Evolutionary conservation across 345 rosid species (phyloP), one percentile per base, ranked within the genome.

Genomic region (Camelina laxa): DNA sequence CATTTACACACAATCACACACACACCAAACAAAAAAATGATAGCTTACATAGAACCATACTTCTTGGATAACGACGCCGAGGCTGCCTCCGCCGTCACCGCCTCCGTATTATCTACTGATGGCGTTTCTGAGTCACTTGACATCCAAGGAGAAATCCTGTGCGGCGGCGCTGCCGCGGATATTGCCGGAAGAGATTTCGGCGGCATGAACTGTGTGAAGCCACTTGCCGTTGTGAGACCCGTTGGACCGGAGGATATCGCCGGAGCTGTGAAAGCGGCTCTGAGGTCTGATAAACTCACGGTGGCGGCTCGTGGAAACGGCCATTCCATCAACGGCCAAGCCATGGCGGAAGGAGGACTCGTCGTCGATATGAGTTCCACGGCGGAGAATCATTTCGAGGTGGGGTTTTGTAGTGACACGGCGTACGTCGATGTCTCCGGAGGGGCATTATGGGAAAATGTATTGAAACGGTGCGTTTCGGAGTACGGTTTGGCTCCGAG

Each of bases 291-390:
- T 31, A 80, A 75, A 80, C 86, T 94, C 49, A 90, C 99, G 17
- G 97, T 94, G 33, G 92, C 97, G 6, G 99, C 97, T 1, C 83
- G 99, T 11, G 99, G 99, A 10, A 94, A 94, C 77, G 99, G 99
- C 48, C 99, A 94, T 81, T 90, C 96, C 0, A 89, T 94, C 75
- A 94, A 94, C 86, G 99, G 99, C 21, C 99, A 94, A 79, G 93
- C 99, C 31, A 92, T 94, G 99, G 81, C 93, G 20, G 88, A 83
- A 54, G 82, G 83, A 9, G 99, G 99, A 0, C 85, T 94, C 15
- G 91, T 94, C 20, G 51, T 94, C 9, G 95, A 94, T 72, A 94
- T 94, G 99, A 78, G 93, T 6, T 77, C 90, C 21, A 78, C 83
- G 27, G 91, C 75, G 69, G 81, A 76, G 24, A 82, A 76, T 77